Conservation (phyloP, 352 stramenopile species). For the Hyphochytrium catenoides region DNA sequence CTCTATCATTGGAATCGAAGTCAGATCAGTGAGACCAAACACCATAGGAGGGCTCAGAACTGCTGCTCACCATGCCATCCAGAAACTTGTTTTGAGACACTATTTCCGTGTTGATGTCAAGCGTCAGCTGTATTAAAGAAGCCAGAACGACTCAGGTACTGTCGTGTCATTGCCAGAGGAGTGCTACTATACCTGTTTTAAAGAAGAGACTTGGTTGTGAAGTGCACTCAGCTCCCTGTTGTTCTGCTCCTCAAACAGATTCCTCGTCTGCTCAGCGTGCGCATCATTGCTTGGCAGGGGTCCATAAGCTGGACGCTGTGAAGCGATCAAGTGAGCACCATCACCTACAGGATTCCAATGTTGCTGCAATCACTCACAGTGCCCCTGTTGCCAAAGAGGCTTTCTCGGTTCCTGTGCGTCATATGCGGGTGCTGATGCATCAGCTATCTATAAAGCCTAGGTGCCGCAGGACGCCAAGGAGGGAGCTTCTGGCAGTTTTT, state of each 20-base stretch:
- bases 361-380: too few relatives aligned
- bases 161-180: background rate
- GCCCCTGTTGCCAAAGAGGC: too few relatives aligned
- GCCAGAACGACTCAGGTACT: background rate
- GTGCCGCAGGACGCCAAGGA: too few relatives aligned
- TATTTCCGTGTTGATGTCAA: constrained; percentile 45
- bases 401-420: too few relatives aligned
- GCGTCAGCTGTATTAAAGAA: constrained; percentile 24
- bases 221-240: constrained; percentile 62
- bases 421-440: too few relatives aligned
- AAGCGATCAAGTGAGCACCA: too few relatives aligned
- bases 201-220: constrained; percentile 52
- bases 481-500: too few relatives aligned
- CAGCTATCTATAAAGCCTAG: too few relatives aligned
- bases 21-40: background rate
- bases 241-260: constrained; percentile 54
- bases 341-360: too few relatives aligned
- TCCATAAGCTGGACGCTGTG: too few relatives aligned
- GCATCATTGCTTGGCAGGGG: too few relatives aligned
- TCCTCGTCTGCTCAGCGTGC: constrained; percentile 40
- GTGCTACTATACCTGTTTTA: constrained; percentile 30
- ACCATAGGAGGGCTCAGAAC: background rate
- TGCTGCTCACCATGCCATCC: constrained; percentile 31
- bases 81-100: constrained; percentile 52
- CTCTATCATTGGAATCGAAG: constrained; percentile 13